These are phyloP conservation scores for Gynandropsis gynandra DNA, from an alignment of 345 rosid species.

Conservation along the genomic window DNA sequence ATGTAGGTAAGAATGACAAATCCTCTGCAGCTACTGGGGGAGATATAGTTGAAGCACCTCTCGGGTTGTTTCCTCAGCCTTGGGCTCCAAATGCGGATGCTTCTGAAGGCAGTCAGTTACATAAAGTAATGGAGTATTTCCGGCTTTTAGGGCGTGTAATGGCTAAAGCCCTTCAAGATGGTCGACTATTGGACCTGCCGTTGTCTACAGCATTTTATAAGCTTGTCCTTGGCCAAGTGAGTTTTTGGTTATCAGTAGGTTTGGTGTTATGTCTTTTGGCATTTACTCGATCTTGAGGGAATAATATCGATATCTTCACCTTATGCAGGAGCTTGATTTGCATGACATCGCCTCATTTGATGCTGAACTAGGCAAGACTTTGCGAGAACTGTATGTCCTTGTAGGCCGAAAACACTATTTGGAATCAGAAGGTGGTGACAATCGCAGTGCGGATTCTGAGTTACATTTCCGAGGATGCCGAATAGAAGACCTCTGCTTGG, in stretches of 20 bases:
- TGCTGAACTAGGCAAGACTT: conserved; percentile 71
- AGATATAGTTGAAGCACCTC: conserved; percentile 65
- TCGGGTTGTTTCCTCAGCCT: conserved; percentile 91
- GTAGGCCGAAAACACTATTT: conserved; percentile 70
- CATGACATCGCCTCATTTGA: conserved; percentile 78
- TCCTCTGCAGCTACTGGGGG: conserved; percentile 32
- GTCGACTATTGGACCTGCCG: conserved; percentile 87
- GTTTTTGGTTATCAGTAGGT: conserved; percentile 11
- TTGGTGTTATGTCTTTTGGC: neutral
- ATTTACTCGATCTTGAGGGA: no score
- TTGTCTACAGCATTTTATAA: conserved; percentile 78
- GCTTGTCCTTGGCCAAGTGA: conserved; percentile 86
- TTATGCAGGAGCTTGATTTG: conserved; percentile 89
- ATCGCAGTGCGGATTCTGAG: conserved; percentile 32
- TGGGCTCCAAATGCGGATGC: conserved; percentile 71
- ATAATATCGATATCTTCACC: conserved; percentile 4
- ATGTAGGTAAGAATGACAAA: conserved; percentile 45
- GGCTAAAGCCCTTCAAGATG: conserved; percentile 99
- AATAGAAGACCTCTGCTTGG: conserved; percentile 81
- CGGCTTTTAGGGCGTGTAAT: conserved; percentile 89
- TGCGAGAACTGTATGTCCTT: conserved; percentile 75
- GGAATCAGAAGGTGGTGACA: conserved; percentile 40
- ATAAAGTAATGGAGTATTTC: conserved; percentile 72
- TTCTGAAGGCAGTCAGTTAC: conserved; percentile 69
- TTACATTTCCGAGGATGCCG: conserved; percentile 53